Base-by-base conservation (phyloP, 1,284 basidiomycete species). In the Sphagnurus paluster region DNA sequence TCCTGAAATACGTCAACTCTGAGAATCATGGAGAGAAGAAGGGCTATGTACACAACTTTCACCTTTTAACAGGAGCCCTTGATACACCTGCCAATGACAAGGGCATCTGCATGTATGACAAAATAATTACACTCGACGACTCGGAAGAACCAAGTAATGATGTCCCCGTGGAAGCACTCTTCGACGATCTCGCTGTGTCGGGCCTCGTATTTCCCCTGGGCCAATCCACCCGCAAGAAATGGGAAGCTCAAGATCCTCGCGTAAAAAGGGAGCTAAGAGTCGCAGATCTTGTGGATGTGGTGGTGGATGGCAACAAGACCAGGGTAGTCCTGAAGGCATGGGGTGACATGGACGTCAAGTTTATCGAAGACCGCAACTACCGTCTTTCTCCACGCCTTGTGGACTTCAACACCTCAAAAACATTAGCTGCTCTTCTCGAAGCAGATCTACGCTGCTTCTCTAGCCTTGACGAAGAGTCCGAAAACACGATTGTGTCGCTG, bases 311-410 rank as follows among this genome's bases (percentile, higher is more conserved):
- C 10, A 51, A 52, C 6, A 50, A 60, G 24, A 71, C 70, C 0
- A 61, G 63, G 39, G 68, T 75, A 3, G 48, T 58, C 0, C 38
- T 76, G 17, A 62, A 64, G n/a, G 67, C 67, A 2, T 76, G 70
- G 69, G 66, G 66, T 10, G 62, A 59, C 10, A 61, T 49, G 33
- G 51, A 57, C 7, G 46, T 58, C 19, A 47, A 52, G 17, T 56
- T 74, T 21, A 57, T 60, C 17, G 49, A 36, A 17, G 69, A 69
- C 5, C 45, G 46, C 13, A 56, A 56, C 9, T 77, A 74, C 52
- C 69, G 74, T 4, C 65, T 76, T 13, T 75, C 74, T 1, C 69
- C 71, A 5, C 71, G 75, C 25, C 58, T 76, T n/a, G 69, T 77
- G 11, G 74, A 77, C 48, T 77, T 77, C 56, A 77, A 76, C 46